A percentile compares a stretch with the other conserved stretches of the same genome.
phyloP scores from a whole-genome alignment of 2,329 filamentous ascomycete genomes.

The Penicillium sp. region DNA sequence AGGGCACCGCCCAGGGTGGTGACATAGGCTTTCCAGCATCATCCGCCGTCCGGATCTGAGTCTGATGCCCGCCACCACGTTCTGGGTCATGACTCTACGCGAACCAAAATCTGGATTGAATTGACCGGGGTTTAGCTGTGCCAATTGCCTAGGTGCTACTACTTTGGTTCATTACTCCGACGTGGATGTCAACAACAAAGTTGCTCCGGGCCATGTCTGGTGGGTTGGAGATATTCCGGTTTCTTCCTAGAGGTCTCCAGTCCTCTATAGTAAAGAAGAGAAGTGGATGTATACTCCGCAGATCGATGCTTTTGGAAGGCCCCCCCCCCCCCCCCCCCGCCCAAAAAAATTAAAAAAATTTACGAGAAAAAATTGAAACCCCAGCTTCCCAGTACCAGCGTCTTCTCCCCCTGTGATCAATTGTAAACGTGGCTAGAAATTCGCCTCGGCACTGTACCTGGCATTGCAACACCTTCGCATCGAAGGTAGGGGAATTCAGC shows the following conservation, averaged over 20 bases:
- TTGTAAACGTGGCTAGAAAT: conserved; percentile 18
- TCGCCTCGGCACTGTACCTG: conserved; percentile 18
- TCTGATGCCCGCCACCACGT: not conserved
- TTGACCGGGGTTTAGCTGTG: not conserved
- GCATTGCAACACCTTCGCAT: conserved; percentile 12
- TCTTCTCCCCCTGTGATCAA: not conserved
- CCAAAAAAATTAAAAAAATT: not conserved
- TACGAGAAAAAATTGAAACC: not conserved
- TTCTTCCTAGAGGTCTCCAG: not conserved
- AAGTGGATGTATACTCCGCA: not conserved
- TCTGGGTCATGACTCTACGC: not conserved
- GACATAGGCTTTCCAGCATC: conserved; percentile 4
- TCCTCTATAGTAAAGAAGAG: not conserved
- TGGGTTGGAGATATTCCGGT: not conserved
- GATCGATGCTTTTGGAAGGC: not conserved
- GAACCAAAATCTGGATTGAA: not conserved
- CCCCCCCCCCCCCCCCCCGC: too few species aligned
- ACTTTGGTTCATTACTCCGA: not conserved
- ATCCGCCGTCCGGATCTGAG: not conserved
- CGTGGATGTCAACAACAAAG: not conserved
- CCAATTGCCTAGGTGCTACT: not conserved
- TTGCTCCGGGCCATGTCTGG: not conserved
- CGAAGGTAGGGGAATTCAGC: not conserved
- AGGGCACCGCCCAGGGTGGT: not conserved
- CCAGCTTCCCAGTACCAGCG: not conserved